Conservation (phyloP, 1,284 basidiomycete species). For the Marasmius sp. region DNA sequence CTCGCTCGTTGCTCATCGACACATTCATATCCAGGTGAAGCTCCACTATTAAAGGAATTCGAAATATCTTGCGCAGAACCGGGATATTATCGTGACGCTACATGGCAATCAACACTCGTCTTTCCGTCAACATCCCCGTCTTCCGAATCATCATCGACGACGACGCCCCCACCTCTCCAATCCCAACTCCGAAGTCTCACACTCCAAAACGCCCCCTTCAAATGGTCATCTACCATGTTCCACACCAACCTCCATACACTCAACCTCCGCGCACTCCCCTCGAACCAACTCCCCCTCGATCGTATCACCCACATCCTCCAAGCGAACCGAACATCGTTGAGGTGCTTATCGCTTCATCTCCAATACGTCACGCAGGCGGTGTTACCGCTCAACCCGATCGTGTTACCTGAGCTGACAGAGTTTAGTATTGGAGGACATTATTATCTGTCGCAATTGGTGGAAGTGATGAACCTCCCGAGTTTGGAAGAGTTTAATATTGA, state of each 20-base stretch:
- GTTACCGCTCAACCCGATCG: constrained; percentile 53
- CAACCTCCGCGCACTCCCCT: constrained; percentile 63
- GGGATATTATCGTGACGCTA: constrained; percentile 60
- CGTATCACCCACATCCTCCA: constrained; percentile 61
- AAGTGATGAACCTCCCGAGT: constrained; percentile 55
- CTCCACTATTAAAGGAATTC: constrained; percentile 71
- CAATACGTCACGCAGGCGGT: constrained; percentile 56
- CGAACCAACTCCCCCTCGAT: constrained; percentile 60
- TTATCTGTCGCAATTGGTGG: constrained; percentile 60
- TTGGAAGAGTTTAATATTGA: constrained; percentile 60
- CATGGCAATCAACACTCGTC: constrained; percentile 61
- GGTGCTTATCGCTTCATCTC: constrained; percentile 59
- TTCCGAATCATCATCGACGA: constrained; percentile 30
- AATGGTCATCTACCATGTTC: constrained; percentile 70
- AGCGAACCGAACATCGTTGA: constrained; percentile 51
- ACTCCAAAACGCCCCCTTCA: constrained; percentile 70
- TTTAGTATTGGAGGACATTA: constrained; percentile 66
- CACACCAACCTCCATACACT: constrained; percentile 53
- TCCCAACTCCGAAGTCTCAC: constrained; percentile 48
- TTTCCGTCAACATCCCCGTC: neutral
- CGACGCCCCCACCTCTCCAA: constrained; percentile 30
- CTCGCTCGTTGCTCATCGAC: constrained; percentile 4
- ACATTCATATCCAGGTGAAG: constrained; percentile 46
- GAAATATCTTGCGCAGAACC: constrained; percentile 72
- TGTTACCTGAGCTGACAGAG: constrained; percentile 49